Conservation (phyloP, 2,329 filamentous ascomycete species). For the Neonectria punicea region DNA sequence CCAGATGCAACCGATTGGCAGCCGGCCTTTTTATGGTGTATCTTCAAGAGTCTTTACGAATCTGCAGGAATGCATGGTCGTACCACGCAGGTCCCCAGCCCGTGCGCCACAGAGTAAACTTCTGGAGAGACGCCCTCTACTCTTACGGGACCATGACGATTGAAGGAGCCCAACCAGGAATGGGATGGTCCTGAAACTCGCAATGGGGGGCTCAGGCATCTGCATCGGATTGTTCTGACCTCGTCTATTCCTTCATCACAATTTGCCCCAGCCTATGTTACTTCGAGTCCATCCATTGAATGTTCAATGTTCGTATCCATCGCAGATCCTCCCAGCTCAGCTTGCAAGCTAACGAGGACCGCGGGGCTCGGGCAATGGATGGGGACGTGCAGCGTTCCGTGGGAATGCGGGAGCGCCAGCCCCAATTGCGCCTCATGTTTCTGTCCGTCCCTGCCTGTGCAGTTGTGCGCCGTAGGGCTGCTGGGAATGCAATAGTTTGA, state of each 20-base stretch:
- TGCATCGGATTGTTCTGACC: not conserved
- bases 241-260: not conserved
- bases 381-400: conserved; percentile 23
- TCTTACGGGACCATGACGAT: not conserved
- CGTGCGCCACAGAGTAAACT: conserved; percentile 9
- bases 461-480: not conserved
- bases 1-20: not conserved
- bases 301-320: not conserved
- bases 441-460: not conserved
- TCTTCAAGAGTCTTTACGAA: not conserved
- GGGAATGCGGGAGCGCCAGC: conserved; percentile 17
- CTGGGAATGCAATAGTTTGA: conserved; percentile 7
- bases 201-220: not conserved
- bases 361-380: conserved; percentile 10
- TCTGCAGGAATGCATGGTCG: not conserved
- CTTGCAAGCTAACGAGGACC: not conserved
- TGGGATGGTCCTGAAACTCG: not conserved
- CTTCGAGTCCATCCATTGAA: not conserved
- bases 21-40: not conserved
- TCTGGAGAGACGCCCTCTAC: conserved; percentile 1
- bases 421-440: conserved; percentile 12
- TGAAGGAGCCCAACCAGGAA: not conserved
- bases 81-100: not conserved
- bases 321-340: not conserved
- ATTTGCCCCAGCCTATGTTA: not conserved